Evolutionary conservation across 2,329 filamentous ascomycete species (phyloP), one percentile per base, ranked within the genome.

Genomic region (Amphichorda felina): DNA sequence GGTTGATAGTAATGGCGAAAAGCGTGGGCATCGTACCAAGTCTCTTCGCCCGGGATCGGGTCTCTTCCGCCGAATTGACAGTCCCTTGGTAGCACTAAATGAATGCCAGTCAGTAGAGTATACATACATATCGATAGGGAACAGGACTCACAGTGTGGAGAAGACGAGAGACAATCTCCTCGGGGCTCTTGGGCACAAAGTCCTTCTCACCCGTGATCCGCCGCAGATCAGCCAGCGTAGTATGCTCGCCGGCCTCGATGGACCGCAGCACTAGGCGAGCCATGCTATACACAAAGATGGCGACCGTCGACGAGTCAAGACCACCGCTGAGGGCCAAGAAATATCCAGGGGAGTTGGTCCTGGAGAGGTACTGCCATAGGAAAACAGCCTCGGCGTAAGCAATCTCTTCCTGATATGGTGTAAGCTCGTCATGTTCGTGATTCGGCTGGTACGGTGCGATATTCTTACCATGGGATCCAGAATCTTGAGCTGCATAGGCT

Each of bases 1-100:
- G 8, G 8, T 15, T 16, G 11, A 30, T 11, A n/a, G n/a, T n/a
- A n/a, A n/a, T n/a, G n/a, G n/a, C n/a, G n/a, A n/a, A n/a, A n/a
- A n/a, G n/a, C n/a, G n/a, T n/a, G n/a, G n/a, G n/a, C n/a, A n/a
- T 31, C 16, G 9, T 33, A 33, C 31, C 18, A 3, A 41, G 37
- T 21, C 31, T 14, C 18, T 37, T 35, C 8, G 40, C 40, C 6
- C 40, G 34, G 7, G 59, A 60, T 8, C 75, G 55, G 1, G 76
- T 80, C 40, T 78, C 73, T 18, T 61, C 56, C 8, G 66, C 70
- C 1, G 66, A 73, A 47, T 79, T 73, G 40, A 66, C 56, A 0
- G 68, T 79, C 5, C 31, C 31, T 16, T 33, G 31, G 14, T 33
- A 33, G n/a, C 31, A 33, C 31, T 33, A 10, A 7, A 22, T 22